phyloP scores from a whole-genome alignment of 1,284 basidiomycete species.

The Neonothopanus nambi region DNA sequence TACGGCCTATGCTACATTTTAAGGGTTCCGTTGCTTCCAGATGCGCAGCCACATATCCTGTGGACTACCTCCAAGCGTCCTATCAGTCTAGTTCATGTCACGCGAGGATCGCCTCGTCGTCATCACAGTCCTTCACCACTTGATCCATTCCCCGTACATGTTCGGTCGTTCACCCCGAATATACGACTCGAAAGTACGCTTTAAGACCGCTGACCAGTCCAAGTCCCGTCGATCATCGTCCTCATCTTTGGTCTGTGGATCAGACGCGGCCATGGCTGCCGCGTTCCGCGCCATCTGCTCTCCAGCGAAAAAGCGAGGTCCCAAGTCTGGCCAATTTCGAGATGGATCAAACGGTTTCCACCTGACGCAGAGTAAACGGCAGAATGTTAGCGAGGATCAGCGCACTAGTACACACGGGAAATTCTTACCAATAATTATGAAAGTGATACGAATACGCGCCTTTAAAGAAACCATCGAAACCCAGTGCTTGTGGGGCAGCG shows the following conservation, averaged over 20 bases:
- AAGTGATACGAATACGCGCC: slow-evolving; percentile 88
- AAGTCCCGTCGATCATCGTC: slow-evolving; percentile 57
- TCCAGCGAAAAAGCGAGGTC: slow-evolving; percentile 72
- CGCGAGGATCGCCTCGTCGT: too few relatives aligned
- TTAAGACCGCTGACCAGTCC: slow-evolving; percentile 76
- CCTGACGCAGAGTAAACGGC: slow-evolving; percentile 52
- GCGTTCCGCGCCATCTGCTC: slow-evolving; percentile 56
- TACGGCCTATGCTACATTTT: too few relatives aligned
- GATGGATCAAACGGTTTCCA: slow-evolving; percentile 91
- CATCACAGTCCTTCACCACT: slow-evolving; percentile 36
- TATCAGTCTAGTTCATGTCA: too few relatives aligned
- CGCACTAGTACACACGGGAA: neutral
- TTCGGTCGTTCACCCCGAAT: slow-evolving; percentile 72
- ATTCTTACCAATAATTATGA: slow-evolving; percentile 77
- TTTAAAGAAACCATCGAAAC: slow-evolving; percentile 85
- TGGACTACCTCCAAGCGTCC: too few relatives aligned
- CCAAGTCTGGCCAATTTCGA: slow-evolving; percentile 91
- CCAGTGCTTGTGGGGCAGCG: slow-evolving; percentile 73
- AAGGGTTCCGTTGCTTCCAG: too few relatives aligned
- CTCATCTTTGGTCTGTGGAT: slow-evolving; percentile 21
- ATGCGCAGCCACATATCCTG: too few relatives aligned
- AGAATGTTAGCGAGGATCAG: slow-evolving; percentile 17
- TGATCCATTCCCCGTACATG: slow-evolving; percentile 74
- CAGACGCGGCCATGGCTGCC: slow-evolving; percentile 27
- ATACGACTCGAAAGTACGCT: slow-evolving; percentile 78